phyloP scores from a whole-genome alignment of 805 yeast species.

The Saturnispora silvae region DNA sequence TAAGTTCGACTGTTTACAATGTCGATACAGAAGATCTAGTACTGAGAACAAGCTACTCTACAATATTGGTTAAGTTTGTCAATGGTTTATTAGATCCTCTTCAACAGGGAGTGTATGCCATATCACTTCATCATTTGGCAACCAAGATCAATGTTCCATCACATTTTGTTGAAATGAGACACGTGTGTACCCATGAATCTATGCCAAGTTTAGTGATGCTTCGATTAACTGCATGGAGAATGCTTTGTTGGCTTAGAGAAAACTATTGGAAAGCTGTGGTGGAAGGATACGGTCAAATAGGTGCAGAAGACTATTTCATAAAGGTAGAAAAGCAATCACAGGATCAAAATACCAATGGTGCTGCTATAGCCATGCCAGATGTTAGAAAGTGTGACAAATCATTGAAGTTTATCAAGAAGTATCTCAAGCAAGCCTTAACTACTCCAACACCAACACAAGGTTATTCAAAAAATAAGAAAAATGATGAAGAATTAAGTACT shows the following conservation, averaged over 20 bases:
- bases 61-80: conserved; percentile 76
- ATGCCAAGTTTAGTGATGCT: conserved; percentile 64
- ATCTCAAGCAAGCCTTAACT: conserved; percentile 29
- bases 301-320: too few relatives aligned
- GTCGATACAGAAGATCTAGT: too few relatives aligned
- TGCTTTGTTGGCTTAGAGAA: conserved; percentile 63
- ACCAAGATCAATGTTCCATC: conserved; percentile 57
- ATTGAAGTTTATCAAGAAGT: conserved; percentile 39
- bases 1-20: too few relatives aligned
- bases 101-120: conserved; percentile 70
- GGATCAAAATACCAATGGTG: too few relatives aligned
- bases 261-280: conserved; percentile 56
- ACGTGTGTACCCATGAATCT: conserved; percentile 81
- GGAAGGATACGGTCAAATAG: too few relatives aligned
- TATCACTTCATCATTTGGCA: conserved; percentile 71
- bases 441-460: too few relatives aligned
- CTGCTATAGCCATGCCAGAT: not conserved
- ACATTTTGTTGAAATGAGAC: conserved; percentile 81
- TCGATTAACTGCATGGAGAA: conserved; percentile 47
- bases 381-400: conserved; percentile 19
- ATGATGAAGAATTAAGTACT: too few relatives aligned
- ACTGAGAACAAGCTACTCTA: conserved; percentile 48
- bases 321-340: too few relatives aligned
- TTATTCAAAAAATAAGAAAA: too few relatives aligned
- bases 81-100: conserved; percentile 84